Base-by-base conservation (phyloP, 306 rosid species). In the Prosopis cineraria region DNA sequence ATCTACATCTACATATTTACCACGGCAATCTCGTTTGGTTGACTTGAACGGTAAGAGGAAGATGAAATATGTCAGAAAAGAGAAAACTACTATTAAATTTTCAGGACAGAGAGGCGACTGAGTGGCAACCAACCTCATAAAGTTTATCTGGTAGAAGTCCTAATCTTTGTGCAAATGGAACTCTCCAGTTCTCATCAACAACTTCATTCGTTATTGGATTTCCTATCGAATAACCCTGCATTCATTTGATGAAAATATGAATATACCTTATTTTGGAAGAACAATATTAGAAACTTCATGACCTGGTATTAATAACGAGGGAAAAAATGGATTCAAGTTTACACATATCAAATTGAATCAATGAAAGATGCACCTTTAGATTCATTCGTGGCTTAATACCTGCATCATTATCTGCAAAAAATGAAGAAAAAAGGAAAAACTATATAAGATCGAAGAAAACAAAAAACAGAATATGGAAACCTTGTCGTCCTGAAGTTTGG, bases 161-260 rank as follows among this genome's bases (percentile, higher is more conserved):
- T 39, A 44, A 1, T 10, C 76, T 62, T 37, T 81, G 80, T 40
- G 36, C 69, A 37, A 55, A 81, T 33, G 62, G 5, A 7, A 81
- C 1, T 81, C 82, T 47, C 19, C 76, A 60, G 70, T 81, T 84
- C 12, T 16, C 24, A 7, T 75, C 84, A 16, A 31, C 25, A 2
- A 1, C 1, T 0, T 1, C 7, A 3, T 69, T n/a, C n/a, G 85
- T 82, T 3, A 58, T 45, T 5, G 73, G 86, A 37, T 73, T 77
- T 33, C 82, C 85, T 24, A 82, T 78, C 9, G 78, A n/a, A 62
- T 82, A 82, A 34, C 79, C 86, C 82, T 78, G 67, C 1, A 31
- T 0, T 9, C n/a, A 47, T n/a, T 37, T n/a, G 14, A 11, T 27
- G 5, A 31, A 27, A 27, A 12, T 27, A n/a, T 58, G 36, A 58